These are phyloP conservation scores for Mortierella alpina DNA, from an alignment of 192 early-diverging fungal species.

Conservation along the genomic window DNA sequence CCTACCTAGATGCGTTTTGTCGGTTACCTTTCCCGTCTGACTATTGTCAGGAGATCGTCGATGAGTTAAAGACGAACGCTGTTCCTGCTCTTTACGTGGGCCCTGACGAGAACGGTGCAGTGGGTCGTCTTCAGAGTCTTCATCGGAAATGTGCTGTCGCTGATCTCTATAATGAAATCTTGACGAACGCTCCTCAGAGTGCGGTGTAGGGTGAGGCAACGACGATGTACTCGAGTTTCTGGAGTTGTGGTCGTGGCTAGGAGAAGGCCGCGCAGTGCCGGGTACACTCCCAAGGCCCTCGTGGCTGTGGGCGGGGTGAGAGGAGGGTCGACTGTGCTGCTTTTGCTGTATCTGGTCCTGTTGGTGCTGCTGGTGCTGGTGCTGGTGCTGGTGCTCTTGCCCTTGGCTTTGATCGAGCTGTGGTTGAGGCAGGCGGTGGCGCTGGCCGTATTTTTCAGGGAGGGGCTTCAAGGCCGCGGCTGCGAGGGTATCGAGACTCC, in stretches of 20 bases:
- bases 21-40: no score
- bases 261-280: no score
- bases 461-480: slow-evolving; percentile 45
- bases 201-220: not conserved
- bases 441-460: not conserved
- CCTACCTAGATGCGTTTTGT: no score
- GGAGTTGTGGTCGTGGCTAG: not conserved
- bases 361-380: slow-evolving; percentile 10
- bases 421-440: slow-evolving; percentile 8
- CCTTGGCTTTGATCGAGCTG: not conserved
- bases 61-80: not conserved
- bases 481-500: slow-evolving; percentile 32
- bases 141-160: slow-evolving; percentile 15
- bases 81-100: not conserved
- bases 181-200: not conserved
- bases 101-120: not conserved
- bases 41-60: not conserved
- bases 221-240: not conserved
- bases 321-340: not conserved
- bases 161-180: slow-evolving; percentile 26
- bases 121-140: slow-evolving; percentile 27
- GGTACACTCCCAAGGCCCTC: not conserved
- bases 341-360: slow-evolving; percentile 2
- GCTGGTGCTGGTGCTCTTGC: not conserved
- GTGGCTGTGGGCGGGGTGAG: not conserved